phyloP scores from a whole-genome alignment of 2,329 filamentous ascomycete genomes.

The Sclerotinia borealis region DNA sequence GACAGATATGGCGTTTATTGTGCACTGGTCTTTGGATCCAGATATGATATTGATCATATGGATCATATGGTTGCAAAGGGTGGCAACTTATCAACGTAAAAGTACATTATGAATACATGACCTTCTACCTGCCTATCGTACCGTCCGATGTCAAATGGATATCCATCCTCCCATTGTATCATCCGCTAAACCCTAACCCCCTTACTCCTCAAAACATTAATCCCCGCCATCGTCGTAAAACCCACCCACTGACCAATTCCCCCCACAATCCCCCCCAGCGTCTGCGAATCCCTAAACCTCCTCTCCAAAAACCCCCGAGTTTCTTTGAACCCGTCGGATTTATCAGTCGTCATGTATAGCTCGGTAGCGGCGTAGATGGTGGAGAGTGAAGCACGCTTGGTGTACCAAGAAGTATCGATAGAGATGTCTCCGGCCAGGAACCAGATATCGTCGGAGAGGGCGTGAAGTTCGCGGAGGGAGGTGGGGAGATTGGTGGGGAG shows the following conservation, averaged over 20 bases:
- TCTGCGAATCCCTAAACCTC: constrained; percentile 58
- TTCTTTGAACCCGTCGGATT: constrained; percentile 63
- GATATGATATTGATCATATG: background rate
- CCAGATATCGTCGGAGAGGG: constrained; percentile 87
- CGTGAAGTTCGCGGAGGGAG: constrained; percentile 72
- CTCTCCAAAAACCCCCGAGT: constrained; percentile 76
- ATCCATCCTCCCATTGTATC: constrained; percentile 6
- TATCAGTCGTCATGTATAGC: constrained; percentile 90
- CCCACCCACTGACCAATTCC: constrained; percentile 71
- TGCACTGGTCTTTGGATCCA: background rate
- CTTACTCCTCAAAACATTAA: constrained; percentile 85
- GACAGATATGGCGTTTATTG: background rate
- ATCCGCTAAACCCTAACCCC: constrained; percentile 58
- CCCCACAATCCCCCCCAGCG: constrained; percentile 54
- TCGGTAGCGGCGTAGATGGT: constrained; percentile 73
- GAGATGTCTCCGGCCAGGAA: constrained; percentile 75
- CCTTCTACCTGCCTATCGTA: background rate
- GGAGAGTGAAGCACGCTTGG: constrained; percentile 56
- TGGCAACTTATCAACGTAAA: background rate
- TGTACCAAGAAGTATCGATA: constrained; percentile 87
- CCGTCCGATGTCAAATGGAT: background rate
- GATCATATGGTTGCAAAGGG: background rate
- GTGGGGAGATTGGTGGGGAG: constrained; percentile 70
- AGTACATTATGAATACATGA: constrained; percentile 4
- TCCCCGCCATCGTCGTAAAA: constrained; percentile 68